Base-by-base conservation (phyloP, 768 basidiomycete genomes). In the Termitomyces sp. region DNA sequence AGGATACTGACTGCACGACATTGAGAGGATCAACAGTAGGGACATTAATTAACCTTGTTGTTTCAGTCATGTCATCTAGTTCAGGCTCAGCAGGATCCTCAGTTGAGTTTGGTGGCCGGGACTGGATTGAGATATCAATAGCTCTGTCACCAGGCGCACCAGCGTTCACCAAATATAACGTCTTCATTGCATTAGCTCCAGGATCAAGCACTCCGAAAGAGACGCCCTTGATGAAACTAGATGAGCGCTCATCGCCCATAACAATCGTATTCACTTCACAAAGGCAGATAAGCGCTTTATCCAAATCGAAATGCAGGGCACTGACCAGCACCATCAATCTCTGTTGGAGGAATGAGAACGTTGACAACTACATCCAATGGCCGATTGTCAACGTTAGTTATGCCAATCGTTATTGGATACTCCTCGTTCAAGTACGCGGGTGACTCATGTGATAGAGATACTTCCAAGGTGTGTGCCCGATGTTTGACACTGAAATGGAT, bases 351-450 rank as follows among this genome's bases (percentile, higher is more conserved):
- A 32, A 98, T 69, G 53, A 96, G 74, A 5, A 90, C 79, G 52
- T 94, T 89, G 10, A 93, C 72, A 5, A 77, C 71, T 12, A 91
- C 70, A 15, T 89, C 83, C 11, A 98, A 68, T 23, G 84, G 77
- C 18, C 83, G 75, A 43, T 82, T 80, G 65, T 97, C 94, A 5
- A 72, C 63, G 64, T 94, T 97, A 4, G 72, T 80, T 13, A 96
- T 76, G 43, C 82, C 76, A 39, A 98, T 73, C 11, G 67, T 65
- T 60, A 98, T 86, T 0, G 89, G 85, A 63, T 89, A 91, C 42
- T 80, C 77, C 67, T 97, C 95, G 57, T 89, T 86, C 33, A 96
- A 68, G 66, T 87, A 90, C 1, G 91, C 92, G 0, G 89, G 88
- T 1, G 78, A 67, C 0, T 79, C 70, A 54, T 93, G 86, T 1